Percentiles rank a stretch among this genome's conserved stretches.
These are phyloP conservation scores for Phytophthora macrochlamydospora DNA, from an alignment of 352 stramenopile genomes.

Conservation along the genomic window DNA sequence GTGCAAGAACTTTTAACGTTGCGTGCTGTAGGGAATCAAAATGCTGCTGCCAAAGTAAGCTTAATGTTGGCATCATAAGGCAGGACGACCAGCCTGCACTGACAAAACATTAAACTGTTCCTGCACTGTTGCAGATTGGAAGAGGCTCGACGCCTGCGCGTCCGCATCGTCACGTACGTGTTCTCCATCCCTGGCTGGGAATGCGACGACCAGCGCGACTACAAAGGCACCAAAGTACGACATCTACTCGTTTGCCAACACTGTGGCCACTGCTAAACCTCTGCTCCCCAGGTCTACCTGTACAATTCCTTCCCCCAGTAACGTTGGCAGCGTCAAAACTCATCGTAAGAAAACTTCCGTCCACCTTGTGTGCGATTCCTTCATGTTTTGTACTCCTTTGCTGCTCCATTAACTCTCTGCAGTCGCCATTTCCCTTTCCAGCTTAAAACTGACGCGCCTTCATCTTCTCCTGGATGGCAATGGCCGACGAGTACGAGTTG, in stretches of 20 bases:
- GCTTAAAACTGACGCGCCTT: slow-evolving; percentile 82
- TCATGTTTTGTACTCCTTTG: slow-evolving; percentile 24
- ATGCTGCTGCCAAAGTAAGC: slow-evolving; percentile 73
- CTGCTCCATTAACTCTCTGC: slow-evolving; percentile 1
- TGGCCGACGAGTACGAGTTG: slow-evolving; percentile 88
- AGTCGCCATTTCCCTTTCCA: background rate
- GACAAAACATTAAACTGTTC: background rate
- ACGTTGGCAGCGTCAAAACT: too few relatives aligned
- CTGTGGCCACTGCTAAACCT: background rate
- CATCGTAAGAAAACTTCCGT: slow-evolving; percentile 3
- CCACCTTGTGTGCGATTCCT: slow-evolving; percentile 19
- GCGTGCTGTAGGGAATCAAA: slow-evolving; percentile 59
- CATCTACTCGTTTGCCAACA: background rate
- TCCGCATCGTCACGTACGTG: slow-evolving; percentile 85
- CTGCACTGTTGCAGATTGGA: slow-evolving; percentile 48
- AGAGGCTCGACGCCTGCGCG: slow-evolving; percentile 55
- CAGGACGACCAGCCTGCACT: too few relatives aligned
- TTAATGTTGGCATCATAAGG: background rate
- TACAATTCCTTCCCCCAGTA: slow-evolving; percentile 40
- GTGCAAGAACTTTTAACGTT: slow-evolving; percentile 3
- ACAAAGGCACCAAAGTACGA: slow-evolving; percentile 86
- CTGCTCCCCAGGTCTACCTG: slow-evolving; percentile 54
- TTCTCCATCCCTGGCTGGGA: slow-evolving; percentile 83
- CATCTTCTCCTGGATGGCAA: slow-evolving; percentile 80
- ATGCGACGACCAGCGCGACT: slow-evolving; percentile 56